These are phyloP conservation scores for Erysimum pusillum DNA, from an alignment of 441 rosid species.

Conservation along the genomic window DNA sequence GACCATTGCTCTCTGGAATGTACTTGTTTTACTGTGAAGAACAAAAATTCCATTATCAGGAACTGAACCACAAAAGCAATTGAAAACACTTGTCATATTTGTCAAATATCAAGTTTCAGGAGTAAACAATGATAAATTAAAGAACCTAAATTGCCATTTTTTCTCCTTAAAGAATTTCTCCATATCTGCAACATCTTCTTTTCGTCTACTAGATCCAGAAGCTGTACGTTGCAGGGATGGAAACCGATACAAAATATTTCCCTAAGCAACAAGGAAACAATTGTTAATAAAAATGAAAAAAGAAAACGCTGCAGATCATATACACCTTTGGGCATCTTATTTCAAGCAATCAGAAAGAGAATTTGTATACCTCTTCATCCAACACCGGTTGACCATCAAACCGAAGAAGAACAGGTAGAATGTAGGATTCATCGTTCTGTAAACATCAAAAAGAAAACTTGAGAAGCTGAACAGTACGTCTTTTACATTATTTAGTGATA, in stretches of 20 bases:
- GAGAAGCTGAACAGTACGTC: conserved; percentile 28
- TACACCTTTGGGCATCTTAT: conserved; percentile 48
- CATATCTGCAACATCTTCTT: conserved; percentile 84
- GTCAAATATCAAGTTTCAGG: conserved; percentile 19
- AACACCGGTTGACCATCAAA: conserved; percentile 98
- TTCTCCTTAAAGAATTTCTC: conserved; percentile 84
- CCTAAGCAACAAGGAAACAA: conserved; percentile 56
- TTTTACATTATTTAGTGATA: conserved; percentile 6
- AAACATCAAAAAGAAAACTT: conserved; percentile 39
- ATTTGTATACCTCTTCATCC: conserved; percentile 84
- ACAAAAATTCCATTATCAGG: conserved; percentile 37
- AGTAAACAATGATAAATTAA: conserved; percentile 31
- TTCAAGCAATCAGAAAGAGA: conserved; percentile 18
- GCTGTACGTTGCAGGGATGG: conserved; percentile 96
- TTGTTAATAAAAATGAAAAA: not conserved
- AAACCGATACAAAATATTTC: conserved; percentile 88
- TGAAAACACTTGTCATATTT: not conserved
- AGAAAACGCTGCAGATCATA: conserved; percentile 10
- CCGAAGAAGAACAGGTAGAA: conserved; percentile 90
- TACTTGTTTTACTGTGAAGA: conserved; percentile 70
- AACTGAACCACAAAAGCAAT: conserved; percentile 32
- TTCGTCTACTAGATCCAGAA: conserved; percentile 74
- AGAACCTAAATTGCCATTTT: conserved; percentile 94
- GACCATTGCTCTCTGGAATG: conserved; percentile 83
- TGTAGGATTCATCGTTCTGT: conserved; percentile 90